These are phyloP conservation scores for Vanrija pseudolonga DNA, from an alignment of 1,284 basidiomycete genomes.

Conservation along the genomic window DNA sequence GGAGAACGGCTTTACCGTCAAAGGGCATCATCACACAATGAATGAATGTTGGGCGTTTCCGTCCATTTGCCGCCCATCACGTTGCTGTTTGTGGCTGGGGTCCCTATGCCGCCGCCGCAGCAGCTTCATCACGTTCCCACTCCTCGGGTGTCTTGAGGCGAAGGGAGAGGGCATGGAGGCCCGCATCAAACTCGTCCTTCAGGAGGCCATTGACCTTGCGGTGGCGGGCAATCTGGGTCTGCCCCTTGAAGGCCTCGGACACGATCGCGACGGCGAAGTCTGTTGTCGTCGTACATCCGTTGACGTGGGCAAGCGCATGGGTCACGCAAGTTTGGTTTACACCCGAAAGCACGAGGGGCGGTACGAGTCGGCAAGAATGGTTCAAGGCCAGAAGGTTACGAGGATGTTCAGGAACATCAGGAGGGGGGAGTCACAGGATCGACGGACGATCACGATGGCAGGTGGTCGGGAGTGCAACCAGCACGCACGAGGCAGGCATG, in stretches of 20 bases:
- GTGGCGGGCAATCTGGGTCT: constrained; percentile 47
- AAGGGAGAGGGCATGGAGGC: constrained; percentile 49
- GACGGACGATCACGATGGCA: background rate
- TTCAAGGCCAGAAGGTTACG: background rate
- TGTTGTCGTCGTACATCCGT: constrained; percentile 8
- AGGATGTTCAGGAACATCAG: background rate
- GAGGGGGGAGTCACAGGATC: background rate
- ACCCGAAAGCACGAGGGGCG: too few relatives aligned
- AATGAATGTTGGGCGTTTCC: too few relatives aligned
- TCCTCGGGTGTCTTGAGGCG: constrained; percentile 48
- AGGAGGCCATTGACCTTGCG: constrained; percentile 47
- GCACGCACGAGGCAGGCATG: too few relatives aligned
- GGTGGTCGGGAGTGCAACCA: too few relatives aligned
- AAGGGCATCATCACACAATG: too few relatives aligned
- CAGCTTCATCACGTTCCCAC: constrained; percentile 37
- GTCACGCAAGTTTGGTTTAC: too few relatives aligned
- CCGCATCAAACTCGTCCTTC: constrained; percentile 49
- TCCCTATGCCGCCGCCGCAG: background rate
- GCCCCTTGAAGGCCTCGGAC: constrained; percentile 39
- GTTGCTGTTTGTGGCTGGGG: too few relatives aligned
- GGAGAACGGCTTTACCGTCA: too few relatives aligned
- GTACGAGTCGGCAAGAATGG: too few relatives aligned
- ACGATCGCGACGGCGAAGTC: constrained; percentile 50
- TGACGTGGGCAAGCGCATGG: too few relatives aligned
- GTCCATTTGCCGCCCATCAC: too few relatives aligned